Percentiles rank a stretch among this genome's conserved stretches.
Evolutionary conservation across 1,284 basidiomycete genomes (phyloP).

Genomic region (Leccinum huronense): DNA sequence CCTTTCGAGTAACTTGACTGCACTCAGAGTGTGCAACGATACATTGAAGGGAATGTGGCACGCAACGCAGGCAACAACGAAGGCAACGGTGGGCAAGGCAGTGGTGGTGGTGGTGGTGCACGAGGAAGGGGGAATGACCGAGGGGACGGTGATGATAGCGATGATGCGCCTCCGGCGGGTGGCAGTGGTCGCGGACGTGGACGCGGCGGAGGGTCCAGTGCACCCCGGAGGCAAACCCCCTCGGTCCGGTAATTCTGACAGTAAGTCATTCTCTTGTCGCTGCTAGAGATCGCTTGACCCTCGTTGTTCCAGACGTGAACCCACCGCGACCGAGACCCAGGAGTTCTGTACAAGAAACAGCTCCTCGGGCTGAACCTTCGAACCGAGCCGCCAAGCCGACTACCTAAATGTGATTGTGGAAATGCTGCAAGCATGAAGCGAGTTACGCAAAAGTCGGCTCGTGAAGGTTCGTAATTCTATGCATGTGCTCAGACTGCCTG

Average conservation of each 20-base stretch:
- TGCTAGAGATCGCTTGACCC: not conserved
- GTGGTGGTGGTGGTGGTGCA: conserved; percentile 33
- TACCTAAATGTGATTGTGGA: conserved; percentile 52
- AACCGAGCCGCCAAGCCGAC: conserved; percentile 17
- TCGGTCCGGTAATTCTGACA: conserved; percentile 7
- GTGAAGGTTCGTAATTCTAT: conserved; percentile 62
- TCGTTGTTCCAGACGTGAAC: conserved; percentile 6
- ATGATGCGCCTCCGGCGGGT: conserved; percentile 26
- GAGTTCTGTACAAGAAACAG: conserved; percentile 13
- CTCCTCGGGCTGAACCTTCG: conserved; percentile 11
- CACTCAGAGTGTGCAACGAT: conserved; percentile 34
- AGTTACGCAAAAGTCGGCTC: conserved; percentile 49
- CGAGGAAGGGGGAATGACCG: conserved; percentile 34
- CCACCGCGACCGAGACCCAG: conserved; percentile 11
- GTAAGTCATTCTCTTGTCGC: conserved; percentile 14
- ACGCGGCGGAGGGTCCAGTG: conserved; percentile 11
- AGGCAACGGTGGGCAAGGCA: conserved; percentile 31
- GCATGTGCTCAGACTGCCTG: conserved; percentile 58
- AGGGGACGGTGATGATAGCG: conserved; percentile 35
- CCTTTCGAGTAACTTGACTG: not conserved
- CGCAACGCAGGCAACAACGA: conserved; percentile 37
- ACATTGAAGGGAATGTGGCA: conserved; percentile 35
- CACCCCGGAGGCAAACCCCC: conserved; percentile 13
- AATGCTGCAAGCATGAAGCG: conserved; percentile 45
- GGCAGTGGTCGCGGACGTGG: conserved; percentile 30